phyloP scores from a whole-genome alignment of 1,284 basidiomycete genomes.

The Apiotrichum akiyoshidainum region DNA sequence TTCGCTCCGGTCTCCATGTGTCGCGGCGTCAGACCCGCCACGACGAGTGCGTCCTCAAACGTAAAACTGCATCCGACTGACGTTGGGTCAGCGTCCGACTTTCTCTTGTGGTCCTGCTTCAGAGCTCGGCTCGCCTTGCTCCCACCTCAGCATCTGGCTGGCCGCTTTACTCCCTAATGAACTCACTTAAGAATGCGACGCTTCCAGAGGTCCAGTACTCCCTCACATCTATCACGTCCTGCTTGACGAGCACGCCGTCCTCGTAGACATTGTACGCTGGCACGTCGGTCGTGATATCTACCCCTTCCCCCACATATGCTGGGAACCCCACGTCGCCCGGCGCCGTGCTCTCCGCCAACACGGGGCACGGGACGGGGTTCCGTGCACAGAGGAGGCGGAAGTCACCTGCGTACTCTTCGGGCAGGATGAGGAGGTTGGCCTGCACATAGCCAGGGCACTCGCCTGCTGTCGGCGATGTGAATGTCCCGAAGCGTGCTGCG shows the following conservation, averaged over 20 bases:
- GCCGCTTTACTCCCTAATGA: background rate
- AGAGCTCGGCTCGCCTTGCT: no score
- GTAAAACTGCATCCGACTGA: slow-evolving; percentile 39
- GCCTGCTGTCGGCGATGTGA: slow-evolving; percentile 17
- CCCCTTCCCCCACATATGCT: slow-evolving; percentile 26
- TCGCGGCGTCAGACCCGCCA: slow-evolving; percentile 21
- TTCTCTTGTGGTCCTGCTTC: no score
- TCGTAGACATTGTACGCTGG: slow-evolving; percentile 36
- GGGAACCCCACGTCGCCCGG: slow-evolving; percentile 22
- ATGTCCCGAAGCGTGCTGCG: no score
- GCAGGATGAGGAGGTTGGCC: slow-evolving; percentile 41
- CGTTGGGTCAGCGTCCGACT: background rate
- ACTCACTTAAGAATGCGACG: slow-evolving; percentile 35
- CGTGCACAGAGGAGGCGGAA: slow-evolving; percentile 37
- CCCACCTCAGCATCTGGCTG: no score
- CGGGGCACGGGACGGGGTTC: slow-evolving; percentile 42
- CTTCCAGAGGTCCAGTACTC: slow-evolving; percentile 35
- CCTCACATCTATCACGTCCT: slow-evolving; percentile 20
- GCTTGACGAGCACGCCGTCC: slow-evolving; percentile 19
- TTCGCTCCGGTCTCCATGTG: slow-evolving; percentile 30
- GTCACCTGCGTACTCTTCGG: slow-evolving; percentile 31
- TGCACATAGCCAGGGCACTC: slow-evolving; percentile 32
- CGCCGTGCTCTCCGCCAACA: slow-evolving; percentile 33
- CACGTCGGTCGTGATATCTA: slow-evolving; percentile 36
- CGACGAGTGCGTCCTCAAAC: slow-evolving; percentile 35